A percentile compares a stretch with the other conserved stretches of the same genome.
Evolutionary conservation across 768 basidiomycete genomes (phyloP).

Genomic region (Lactifluus echinatus): DNA sequence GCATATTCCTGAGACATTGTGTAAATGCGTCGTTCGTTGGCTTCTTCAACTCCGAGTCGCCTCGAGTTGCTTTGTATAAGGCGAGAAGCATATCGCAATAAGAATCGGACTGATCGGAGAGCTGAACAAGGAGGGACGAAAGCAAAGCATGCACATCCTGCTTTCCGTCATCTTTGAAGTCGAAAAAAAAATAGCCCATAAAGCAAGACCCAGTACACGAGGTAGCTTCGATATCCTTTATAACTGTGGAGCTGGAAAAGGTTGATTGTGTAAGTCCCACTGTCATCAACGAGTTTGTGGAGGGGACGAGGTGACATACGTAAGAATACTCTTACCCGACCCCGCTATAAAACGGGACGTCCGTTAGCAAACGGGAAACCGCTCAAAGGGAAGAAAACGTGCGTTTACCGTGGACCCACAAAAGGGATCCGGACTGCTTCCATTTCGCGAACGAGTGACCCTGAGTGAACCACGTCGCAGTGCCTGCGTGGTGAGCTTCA

Average conservation of each 20-base stretch:
- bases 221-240: not conserved
- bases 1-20: not conserved
- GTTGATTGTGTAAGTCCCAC: not conserved
- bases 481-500: not conserved
- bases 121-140: not conserved
- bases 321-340: not conserved
- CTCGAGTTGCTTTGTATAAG: not conserved
- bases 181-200: not conserved
- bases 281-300: not conserved
- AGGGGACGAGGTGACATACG: not conserved
- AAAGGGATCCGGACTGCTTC: not conserved
- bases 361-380: not conserved
- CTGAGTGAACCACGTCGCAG: not conserved
- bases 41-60: too few species aligned
- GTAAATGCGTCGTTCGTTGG: not conserved
- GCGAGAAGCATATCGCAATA: not conserved
- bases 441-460: not conserved
- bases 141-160: not conserved
- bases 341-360: not conserved
- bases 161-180: not conserved
- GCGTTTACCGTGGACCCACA: slow-evolving; percentile 4
- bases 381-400: not conserved
- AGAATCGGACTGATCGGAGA: not conserved
- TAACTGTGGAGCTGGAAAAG: not conserved
- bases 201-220: not conserved